Base-by-base conservation (phyloP, 805 yeast species). In the Wickerhamomyces tratensis region DNA sequence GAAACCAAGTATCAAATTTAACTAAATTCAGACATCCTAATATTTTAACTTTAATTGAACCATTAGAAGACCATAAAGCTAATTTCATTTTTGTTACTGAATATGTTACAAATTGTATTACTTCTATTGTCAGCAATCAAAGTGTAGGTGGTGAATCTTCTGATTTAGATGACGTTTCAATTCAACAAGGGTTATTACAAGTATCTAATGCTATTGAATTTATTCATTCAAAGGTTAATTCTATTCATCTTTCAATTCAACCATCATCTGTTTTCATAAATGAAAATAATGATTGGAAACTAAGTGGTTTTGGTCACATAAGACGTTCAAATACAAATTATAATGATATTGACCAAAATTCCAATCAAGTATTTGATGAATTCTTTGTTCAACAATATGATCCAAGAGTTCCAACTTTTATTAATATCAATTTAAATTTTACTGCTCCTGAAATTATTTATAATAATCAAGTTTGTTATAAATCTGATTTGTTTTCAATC, bases 281-380 rank as follows among this genome's bases (percentile, higher is more conserved):
- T 50, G 82, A 78, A 35, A 83, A 79, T 49, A 89, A 94, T 5
- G 98, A 93, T 62, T 93, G 98, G 98, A 93, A 91, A 59, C 58
- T 93, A 3, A 74, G 84, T 7, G 97, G 97, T 0, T 71, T 93
- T 45, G 80, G 69, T 0, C 68, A 74, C 41, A 63, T 75, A 64
- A 58, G 74, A 67, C 54, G 85, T 67, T 50, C 60, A 37, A 74
- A 72, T 13, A 53, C 76, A 11, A 8, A 7, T 27, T 7, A 27
- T 7, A 10, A 27, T 27, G 30, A 10, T 10, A 27, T 10, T 27
- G 30, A 27, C 5, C 30, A 27, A 27, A 10, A 10, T 20, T 2
- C 20, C 4, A 20, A 20, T 20, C 20, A 20, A 20, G 20, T 20
- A 20, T 20, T 20, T 27, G 71, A 70, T 5, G 86, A 79, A 43